Evolutionary conservation across 2,329 filamentous ascomycete species (phyloP), one percentile per base, ranked within the genome.

Genomic region (Apiospora kogelbergensis): DNA sequence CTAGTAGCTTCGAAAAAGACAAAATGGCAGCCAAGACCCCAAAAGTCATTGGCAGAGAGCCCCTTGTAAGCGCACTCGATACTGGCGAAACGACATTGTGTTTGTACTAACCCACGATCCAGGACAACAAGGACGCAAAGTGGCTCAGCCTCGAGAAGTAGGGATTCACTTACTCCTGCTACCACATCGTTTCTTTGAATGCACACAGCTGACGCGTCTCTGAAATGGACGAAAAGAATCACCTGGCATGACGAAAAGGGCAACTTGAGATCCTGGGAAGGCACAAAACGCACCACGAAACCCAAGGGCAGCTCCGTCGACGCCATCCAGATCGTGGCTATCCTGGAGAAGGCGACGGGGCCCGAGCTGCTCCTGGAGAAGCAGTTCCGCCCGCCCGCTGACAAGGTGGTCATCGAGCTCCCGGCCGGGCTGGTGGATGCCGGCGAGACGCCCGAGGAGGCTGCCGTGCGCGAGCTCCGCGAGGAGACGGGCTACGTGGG

Each of bases 251-350:
- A 93, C 75, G 86, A 89, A n/a, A 83, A 85, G 37, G 89, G 88
- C 72, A 81, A 82, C 17, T 78, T 81, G 0, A 85, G 91, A 66
- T 88, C 86, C 40, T 94, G 91, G 91, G 91, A 94, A 76, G 91
- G 89, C 0, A 90, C 90, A 15, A 89, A 93, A 78, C 88, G 92
- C 22, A 85, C 85, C 40, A 93, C 91, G 0, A 86, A 91, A 3
- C 90, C 91, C 15, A 81, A 83, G 68, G 83, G 80, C 71, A 84
- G 84, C 69, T 86, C 88, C 45, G 89, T 93, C 67, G 92, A 94
- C 74, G 91, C 90, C 67, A 91, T 94, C 20, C 91, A 91, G 70
- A 92, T 94, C 69, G 84, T 93, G 20, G 91, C 91, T 57, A 87
- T 94, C 72, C 82, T 94, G 15, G 81, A 88, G 72, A 86, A 85